Percentiles rank a stretch among this genome's conserved stretches.
These are phyloP conservation scores for Baudoinia panamericana DNA, from an alignment of 495 filamentous ascomycete genomes.

Conservation along the genomic window DNA sequence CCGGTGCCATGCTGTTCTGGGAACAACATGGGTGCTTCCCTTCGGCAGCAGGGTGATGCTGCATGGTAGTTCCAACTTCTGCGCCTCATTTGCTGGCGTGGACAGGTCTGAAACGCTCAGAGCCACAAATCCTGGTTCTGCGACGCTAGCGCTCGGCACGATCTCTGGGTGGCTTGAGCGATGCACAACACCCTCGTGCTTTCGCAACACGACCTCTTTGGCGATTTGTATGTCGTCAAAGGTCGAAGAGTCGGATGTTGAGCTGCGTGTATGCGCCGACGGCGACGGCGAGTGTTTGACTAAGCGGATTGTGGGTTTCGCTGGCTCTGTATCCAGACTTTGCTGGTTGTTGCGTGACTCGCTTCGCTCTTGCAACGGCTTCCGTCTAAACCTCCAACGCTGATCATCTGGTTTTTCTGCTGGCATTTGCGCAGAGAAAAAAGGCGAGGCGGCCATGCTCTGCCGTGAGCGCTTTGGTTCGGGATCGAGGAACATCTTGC, in stretches of 20 bases:
- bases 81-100: slow-evolving; percentile 12
- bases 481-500: slow-evolving; percentile 20
- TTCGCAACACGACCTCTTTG: too few species aligned
- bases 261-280: slow-evolving; percentile 1
- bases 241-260: background rate
- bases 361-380: slow-evolving; percentile 43
- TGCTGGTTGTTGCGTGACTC: slow-evolving; percentile 41
- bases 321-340: background rate
- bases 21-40: slow-evolving; percentile 4
- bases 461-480: slow-evolving; percentile 9
- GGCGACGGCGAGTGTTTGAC: slow-evolving; percentile 20
- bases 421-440: slow-evolving; percentile 8
- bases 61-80: slow-evolving; percentile 1
- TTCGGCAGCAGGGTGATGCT: slow-evolving; percentile 12
- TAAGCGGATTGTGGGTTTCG: slow-evolving; percentile 35
- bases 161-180: slow-evolving; percentile 2
- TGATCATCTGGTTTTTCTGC: slow-evolving; percentile 6
- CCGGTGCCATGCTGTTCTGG: slow-evolving; percentile 18
- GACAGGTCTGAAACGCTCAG: slow-evolving; percentile 12
- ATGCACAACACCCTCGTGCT: too few species aligned
- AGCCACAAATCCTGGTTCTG: slow-evolving; percentile 6
- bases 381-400: slow-evolving; percentile 17
- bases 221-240: slow-evolving; percentile 6
- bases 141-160: slow-evolving; percentile 13
- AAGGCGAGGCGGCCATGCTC: slow-evolving; percentile 17